Base-by-base conservation (phyloP, 768 basidiomycete genomes). In the Russula sp. region DNA sequence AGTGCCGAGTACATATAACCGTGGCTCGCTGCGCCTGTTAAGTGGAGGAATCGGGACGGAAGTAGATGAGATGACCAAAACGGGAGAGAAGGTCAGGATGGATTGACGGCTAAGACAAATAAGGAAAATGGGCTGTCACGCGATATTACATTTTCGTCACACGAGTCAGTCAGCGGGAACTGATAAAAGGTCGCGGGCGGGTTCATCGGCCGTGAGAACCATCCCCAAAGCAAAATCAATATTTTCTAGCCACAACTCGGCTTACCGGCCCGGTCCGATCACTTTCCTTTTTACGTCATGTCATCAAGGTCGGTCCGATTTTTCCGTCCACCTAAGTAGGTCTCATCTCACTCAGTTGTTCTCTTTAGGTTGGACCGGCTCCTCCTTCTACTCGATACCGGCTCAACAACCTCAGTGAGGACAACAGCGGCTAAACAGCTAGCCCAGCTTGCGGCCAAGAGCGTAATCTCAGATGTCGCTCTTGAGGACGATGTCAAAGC, bases 381-480 rank as follows among this genome's bases (percentile, higher is more conserved):
- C 78, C 87, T 99, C 73, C 83, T 92, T 70, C 83, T 99, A 50
- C 84, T 99, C 66, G 95, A 98, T 74, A 94, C 94, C 42, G 97
- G 97, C 50, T 95, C 96, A 13, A 94, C 94, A 3, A 76, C 82
- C 47, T 88, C 89, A 55, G 88, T 99, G 68, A 84, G 95, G 72
- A 86, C 86, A 66, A 97, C 97, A n/a, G 96, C 97, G 0, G 95
- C 95, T 5, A 94, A 93, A 70, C 97, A 99, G 73, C 80, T 99
- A 50, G 94, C 94, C 0, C 91, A 95, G 66, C 80, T 99, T 57
- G 94, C 94, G 0, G 87, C 84, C 20, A 88, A 93, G 75, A 87
- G 87, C 68, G 88, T 97, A 62, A 85, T 86, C 61, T 86, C 82
- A 71, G 90, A 93, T 79, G 87, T 91, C 57, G 79, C 84, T n/a